These are phyloP conservation scores for Penicillium angulare DNA, from an alignment of 495 filamentous ascomycete genomes.

Conservation along the genomic window DNA sequence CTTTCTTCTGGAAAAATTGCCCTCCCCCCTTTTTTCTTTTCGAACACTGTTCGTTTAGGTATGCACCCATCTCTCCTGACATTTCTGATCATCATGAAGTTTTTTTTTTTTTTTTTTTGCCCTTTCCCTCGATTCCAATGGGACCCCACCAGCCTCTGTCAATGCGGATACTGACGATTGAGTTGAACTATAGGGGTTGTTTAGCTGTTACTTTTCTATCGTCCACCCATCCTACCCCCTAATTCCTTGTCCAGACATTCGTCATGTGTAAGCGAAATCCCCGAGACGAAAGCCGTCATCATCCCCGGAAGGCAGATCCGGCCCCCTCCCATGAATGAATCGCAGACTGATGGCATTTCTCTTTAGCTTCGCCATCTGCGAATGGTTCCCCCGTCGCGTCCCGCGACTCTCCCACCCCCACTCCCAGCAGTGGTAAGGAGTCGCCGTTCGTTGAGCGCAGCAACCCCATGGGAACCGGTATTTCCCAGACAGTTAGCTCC, in stretches of 20 bases:
- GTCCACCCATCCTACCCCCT: neutral
- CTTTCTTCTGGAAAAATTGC: neutral
- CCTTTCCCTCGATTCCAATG: slow-evolving; percentile 3
- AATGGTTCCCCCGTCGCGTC: slow-evolving; percentile 39
- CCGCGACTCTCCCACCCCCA: slow-evolving; percentile 33
- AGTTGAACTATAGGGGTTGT: slow-evolving; percentile 32
- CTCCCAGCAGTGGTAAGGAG: slow-evolving; percentile 52
- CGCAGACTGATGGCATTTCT: slow-evolving; percentile 29
- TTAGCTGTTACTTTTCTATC: slow-evolving; percentile 7
- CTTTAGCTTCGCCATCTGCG: slow-evolving; percentile 40
- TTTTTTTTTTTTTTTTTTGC: slow-evolving; percentile 9
- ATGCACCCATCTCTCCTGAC: slow-evolving; percentile 4
- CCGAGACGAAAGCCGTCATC: slow-evolving; percentile 1
- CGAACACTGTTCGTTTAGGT: slow-evolving; percentile 14
- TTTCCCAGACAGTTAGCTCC: slow-evolving; percentile 67
- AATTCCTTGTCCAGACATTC: slow-evolving; percentile 22
- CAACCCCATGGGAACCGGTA: slow-evolving; percentile 60
- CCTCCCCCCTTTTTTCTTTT: slow-evolving; percentile 11
- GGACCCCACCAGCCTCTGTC: neutral
- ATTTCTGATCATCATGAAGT: slow-evolving; percentile 14
- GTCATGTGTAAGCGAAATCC: slow-evolving; percentile 47
- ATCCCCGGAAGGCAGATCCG: neutral
- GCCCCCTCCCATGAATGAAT: no score
- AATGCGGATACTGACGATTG: neutral
- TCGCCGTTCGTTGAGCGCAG: slow-evolving; percentile 59